These are phyloP conservation scores for Lodderomyces theae DNA, from an alignment of 1,139 yeast genomes.

Conservation along the genomic window DNA sequence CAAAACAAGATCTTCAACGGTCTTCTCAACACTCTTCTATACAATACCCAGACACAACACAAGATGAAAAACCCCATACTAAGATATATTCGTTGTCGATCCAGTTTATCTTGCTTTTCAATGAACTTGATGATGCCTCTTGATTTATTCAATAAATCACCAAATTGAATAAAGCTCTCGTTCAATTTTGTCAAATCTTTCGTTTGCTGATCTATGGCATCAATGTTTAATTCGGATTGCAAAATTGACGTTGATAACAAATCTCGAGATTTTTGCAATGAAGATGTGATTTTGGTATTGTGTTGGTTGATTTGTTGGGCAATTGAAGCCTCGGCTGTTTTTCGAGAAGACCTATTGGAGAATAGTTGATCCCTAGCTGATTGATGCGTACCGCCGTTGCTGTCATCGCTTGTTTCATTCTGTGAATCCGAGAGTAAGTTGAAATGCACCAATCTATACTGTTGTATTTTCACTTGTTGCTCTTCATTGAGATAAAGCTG, in stretches of 20 bases:
- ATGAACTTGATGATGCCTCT: slow-evolving; percentile 57
- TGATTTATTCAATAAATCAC: slow-evolving; percentile 53
- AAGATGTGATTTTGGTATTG: slow-evolving; percentile 52
- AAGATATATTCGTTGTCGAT: slow-evolving; percentile 56
- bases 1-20: slow-evolving; percentile 60
- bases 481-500: slow-evolving; percentile 24
- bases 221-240: slow-evolving; percentile 62
- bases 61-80: slow-evolving; percentile 55
- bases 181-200: slow-evolving; percentile 49
- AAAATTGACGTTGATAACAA: slow-evolving; percentile 53
- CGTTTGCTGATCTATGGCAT: slow-evolving; percentile 59
- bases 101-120: slow-evolving; percentile 65
- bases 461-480: slow-evolving; percentile 28
- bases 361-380: slow-evolving; percentile 17
- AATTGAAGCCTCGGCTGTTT: slow-evolving; percentile 17
- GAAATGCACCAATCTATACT: slow-evolving; percentile 26
- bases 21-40: slow-evolving; percentile 57
- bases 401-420: neutral
- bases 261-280: slow-evolving; percentile 53
- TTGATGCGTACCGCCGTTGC: neutral
- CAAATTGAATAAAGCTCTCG: slow-evolving; percentile 51
- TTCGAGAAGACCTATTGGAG: slow-evolving; percentile 18
- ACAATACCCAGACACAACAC: slow-evolving; percentile 61
- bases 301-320: slow-evolving; percentile 42
- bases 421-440: slow-evolving; percentile 1